Base-by-base conservation (phyloP, 2,329 filamentous ascomycete species). In the Orbilia blumenaviensis region DNA sequence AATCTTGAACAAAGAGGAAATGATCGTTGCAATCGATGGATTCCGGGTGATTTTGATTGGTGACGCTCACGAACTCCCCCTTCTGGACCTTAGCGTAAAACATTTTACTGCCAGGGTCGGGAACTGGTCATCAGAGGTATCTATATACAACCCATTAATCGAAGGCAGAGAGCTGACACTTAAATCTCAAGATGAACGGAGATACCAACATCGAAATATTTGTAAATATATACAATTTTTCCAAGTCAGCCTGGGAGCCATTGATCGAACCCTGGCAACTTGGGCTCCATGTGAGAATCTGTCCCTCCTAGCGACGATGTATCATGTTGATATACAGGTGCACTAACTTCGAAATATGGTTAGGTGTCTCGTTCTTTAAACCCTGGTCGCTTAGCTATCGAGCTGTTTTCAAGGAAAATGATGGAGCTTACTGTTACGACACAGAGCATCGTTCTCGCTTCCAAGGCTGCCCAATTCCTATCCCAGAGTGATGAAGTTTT, bases 211-310 rank as follows among this genome's bases (percentile, higher is more conserved):
- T 99, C 54, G 93, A 97, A 78, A 93, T 94, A 78, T 97, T 97
- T 83, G 88, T 96, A 80, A 99, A 98, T 80, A 91, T 99, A 25
- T 99, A 97, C 86, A 99, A 99, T 83, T 99, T 99, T 84, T 95
- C 95, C 12, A 99, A 99, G 82, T 99, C 95, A 0, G 93, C 93
- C 2, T 99, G 95, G 95, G 95, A 99, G 82, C 95, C 95, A 2
- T 84, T 99, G 34, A 89, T 99, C 25, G 95, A 99, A 82, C 96
- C 96, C 6, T 99, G 95, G 95, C 90, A 94, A 79, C 86, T 98
- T n/a, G 93, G 93, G 1, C 89, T 99, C 79, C 92, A 96, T 78
- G 89, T 98, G 82, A 89, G 92, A 0, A 94, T 90, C 80, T 90
- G 21, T 12, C 36, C 23, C n/a, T 12, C 21, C 21, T 8, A 29